Evolutionary conservation across 371 early-diverging fungal species (phyloP), one percentile per base, ranked within the genome.

Genomic region (Mucor indicus): DNA sequence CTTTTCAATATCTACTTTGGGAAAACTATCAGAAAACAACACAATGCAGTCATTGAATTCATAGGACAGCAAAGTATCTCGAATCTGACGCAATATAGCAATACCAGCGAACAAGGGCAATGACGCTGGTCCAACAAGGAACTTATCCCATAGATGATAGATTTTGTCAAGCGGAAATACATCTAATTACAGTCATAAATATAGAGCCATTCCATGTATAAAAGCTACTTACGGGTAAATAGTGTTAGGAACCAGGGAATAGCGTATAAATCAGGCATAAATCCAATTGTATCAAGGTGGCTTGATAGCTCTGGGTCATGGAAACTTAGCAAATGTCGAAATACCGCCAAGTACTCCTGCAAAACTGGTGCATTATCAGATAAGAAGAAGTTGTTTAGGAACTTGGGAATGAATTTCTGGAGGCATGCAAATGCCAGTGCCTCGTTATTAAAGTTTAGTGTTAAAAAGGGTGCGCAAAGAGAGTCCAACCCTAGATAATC

Each of bases 211-310:
- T 7, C 29, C 29, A 27, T 27, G 11, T 33, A 10, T 31, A 11
- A 21, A 47, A 27, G 19, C 13, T 3, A 64, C 80, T 75, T 75
- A 83, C 86, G 90, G 1, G 92, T 86, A 59, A 88, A 92, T 13
- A 90, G 57, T 0, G 92, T 90, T 64, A 90, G 72, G 50, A 90
- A 85, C 89, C 91, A 92, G 7, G 89, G 84, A 13, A 92, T 88
- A 9, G 91, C 90, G 53, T 85, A 92, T 6, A 90, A 62, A 21
- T 90, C 83, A 3, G 89, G 89, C 19, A 71, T 61, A 38, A 90
- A 82, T 1, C 82, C 83, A 39, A 90, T 81, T 5, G 53, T 51
- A 20, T 76, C 70, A 32, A 90, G 52, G 61, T 91, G 87, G 16
- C 60, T 63, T 2, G 88, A 80, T 0, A 92, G 70, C 33, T 84